Base-by-base conservation (phyloP, 2,329 filamentous ascomycete species). In the Zymoseptoria crescenta region DNA sequence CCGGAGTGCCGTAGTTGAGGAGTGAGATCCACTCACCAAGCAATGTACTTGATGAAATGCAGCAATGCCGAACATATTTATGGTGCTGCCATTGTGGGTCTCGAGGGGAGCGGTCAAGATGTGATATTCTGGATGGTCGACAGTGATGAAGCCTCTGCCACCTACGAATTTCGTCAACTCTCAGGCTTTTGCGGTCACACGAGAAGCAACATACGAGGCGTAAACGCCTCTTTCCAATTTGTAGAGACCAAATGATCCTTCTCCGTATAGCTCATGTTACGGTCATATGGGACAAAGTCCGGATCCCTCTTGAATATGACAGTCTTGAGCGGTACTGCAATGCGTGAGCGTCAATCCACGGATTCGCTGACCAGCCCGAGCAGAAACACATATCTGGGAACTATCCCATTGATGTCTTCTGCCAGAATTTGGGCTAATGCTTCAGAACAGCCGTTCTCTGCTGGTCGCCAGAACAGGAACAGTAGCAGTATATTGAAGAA, bases 21-120 rank as follows among this genome's bases (percentile, higher is more conserved):
- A 19, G 30, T 27, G 49, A 10, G 6, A 24, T 5, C 9, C 6
- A 49, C 58, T 52, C 52, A 65, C 63, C 4, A 70, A 65, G 51
- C 68, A 70, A 57, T 70, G 68, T 20, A 69, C 55, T 56, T 69
- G 67, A 52, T 69, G 68, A 62, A 69, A 70, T 28, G 68, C 48
- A 16, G 67, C 62, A 9, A 67, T 59, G 19, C 60, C 62, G 58
- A 68, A 70, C 30, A 50, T 50, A n/a, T 50, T 50, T 10, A 50
- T n/a, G n/a, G 49, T 24, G 19, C 19, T 50, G 49, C 49, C 49
- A 4, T 50, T 50, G 49, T 10, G 49, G 4, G 49, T 50, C 9
- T 10, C 19, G 19, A 50, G 21, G 21, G 49, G 49, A 21, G 49
- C n/a, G 9, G 21, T 24, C 49, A 50, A 50, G 10, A 68, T 45